These are phyloP conservation scores for Phytopythium oedochilum DNA, from an alignment of 352 stramenopile species.

Conservation along the genomic window DNA sequence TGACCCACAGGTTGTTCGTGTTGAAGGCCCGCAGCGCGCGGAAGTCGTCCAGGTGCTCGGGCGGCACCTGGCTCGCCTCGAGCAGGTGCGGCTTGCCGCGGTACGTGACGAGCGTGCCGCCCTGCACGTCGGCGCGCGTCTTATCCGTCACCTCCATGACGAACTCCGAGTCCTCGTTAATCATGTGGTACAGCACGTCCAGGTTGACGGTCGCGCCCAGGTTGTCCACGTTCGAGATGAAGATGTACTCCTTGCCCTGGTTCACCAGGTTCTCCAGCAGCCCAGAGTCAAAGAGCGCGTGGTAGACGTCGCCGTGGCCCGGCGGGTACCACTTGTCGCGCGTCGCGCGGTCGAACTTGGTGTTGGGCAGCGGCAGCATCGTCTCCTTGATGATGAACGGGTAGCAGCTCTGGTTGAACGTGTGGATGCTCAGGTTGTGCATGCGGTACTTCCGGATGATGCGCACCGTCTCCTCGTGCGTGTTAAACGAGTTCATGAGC, in stretches of 20 bases:
- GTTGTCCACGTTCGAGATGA: conserved; percentile 99
- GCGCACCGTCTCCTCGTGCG: conserved; percentile 96
- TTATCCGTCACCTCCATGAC: conserved; percentile 99
- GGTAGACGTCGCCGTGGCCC: conserved; percentile 99
- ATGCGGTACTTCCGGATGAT: conserved; percentile 98
- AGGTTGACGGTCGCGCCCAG: conserved; percentile 97
- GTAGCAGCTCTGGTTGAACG: conserved; percentile 93
- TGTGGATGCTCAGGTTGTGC: conserved; percentile 94
- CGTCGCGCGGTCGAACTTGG: conserved; percentile 79
- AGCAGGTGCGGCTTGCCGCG: conserved; percentile 93
- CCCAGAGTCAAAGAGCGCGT: conserved; percentile 96
- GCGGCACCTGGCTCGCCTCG: conserved; percentile 96
- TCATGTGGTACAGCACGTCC: conserved; percentile 98
- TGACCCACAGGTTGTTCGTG: conserved; percentile 99
- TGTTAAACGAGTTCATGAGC: conserved; percentile 99
- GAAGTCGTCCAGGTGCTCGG: conserved; percentile 94
- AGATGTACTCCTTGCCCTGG: conserved; percentile 98
- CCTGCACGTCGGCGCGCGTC: conserved; percentile 88
- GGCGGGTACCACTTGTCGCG: conserved; percentile 93
- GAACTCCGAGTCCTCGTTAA: conserved; percentile 95
- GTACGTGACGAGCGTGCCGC: conserved; percentile 89
- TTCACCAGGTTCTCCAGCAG: conserved; percentile 94
- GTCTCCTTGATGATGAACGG: conserved; percentile 89
- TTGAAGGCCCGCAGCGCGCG: conserved; percentile 97
- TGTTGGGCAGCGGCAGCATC: conserved; percentile 83